Evolutionary conservation across 192 early-diverging fungal species (phyloP).

Genomic region (Entophlyctis luteolus): DNA sequence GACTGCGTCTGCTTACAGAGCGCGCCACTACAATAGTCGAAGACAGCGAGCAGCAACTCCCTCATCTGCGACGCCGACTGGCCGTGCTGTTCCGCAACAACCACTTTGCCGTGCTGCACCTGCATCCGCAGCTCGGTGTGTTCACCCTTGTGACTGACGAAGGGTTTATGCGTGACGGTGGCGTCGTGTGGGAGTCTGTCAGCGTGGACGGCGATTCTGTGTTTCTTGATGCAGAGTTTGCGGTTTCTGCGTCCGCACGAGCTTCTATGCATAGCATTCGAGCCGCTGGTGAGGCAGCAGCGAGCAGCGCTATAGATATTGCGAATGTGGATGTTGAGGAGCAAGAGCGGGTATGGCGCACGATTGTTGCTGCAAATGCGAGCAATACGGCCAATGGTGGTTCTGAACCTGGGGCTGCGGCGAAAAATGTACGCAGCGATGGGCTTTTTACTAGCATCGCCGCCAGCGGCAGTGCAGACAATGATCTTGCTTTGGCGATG

Average conservation of each 20-base stretch:
- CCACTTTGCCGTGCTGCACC: conserved; percentile 53
- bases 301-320: conserved; percentile 1
- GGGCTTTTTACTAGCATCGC: neutral
- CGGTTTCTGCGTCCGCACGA: too few species aligned
- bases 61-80: conserved; percentile 53
- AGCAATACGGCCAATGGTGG: neutral
- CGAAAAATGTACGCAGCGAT: neutral
- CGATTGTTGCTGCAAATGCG: conserved; percentile 14
- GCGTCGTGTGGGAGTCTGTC: conserved; percentile 45
- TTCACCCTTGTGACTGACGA: conserved; percentile 51
- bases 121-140: conserved; percentile 28
- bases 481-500: conserved; percentile 35
- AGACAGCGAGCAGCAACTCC: conserved; percentile 72
- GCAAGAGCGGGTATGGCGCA: conserved; percentile 20
- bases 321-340: conserved; percentile 17
- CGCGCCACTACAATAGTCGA: too few species aligned
- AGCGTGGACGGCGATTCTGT: conserved; percentile 35
- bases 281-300: neutral
- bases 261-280: too few species aligned
- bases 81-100: conserved; percentile 92
- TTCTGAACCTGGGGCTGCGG: neutral
- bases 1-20: too few species aligned
- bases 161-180: conserved; percentile 34
- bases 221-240: conserved; percentile 34
- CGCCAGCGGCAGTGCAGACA: neutral